Percentiles rank a stretch among this genome's conserved stretches.
Conservation (phyloP, 345 rosid species). For the Murraya paniculata region DNA sequence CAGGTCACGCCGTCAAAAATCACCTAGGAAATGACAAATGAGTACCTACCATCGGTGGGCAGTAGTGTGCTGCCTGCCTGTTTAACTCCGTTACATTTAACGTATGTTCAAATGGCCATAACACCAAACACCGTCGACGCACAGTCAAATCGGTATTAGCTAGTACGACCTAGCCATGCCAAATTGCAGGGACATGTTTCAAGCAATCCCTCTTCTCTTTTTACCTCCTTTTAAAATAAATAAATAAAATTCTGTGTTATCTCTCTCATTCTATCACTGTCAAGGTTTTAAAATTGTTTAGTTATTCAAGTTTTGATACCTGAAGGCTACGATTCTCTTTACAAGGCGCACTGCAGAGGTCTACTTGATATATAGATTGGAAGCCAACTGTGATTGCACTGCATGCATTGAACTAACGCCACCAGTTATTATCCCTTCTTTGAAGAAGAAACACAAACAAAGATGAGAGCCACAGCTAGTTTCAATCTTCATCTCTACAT, state of each 20-base stretch:
- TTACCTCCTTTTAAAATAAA: no score
- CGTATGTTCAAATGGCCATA: background rate
- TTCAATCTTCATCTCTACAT: constrained; percentile 13
- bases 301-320: constrained; percentile 22
- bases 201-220: background rate
- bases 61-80: background rate
- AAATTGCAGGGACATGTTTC: constrained; percentile 11
- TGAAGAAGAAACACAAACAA: background rate
- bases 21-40: background rate
- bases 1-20: constrained; percentile 32
- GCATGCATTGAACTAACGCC: constrained; percentile 40
- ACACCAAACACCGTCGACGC: background rate
- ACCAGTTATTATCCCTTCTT: background rate
- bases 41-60: background rate
- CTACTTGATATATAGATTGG: constrained; percentile 31
- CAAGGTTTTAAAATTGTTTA: constrained; percentile 16
- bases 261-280: background rate
- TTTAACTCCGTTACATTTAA: constrained; percentile 15
- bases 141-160: constrained; percentile 9
- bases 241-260: background rate
- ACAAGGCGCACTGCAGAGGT: constrained; percentile 8
- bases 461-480: constrained; percentile 25
- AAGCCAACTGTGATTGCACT: constrained; percentile 8
- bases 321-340: constrained; percentile 43
- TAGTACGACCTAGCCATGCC: constrained; percentile 2